Base-by-base conservation (phyloP, 805 yeast genomes). In the Pichia ethanolica region DNA sequence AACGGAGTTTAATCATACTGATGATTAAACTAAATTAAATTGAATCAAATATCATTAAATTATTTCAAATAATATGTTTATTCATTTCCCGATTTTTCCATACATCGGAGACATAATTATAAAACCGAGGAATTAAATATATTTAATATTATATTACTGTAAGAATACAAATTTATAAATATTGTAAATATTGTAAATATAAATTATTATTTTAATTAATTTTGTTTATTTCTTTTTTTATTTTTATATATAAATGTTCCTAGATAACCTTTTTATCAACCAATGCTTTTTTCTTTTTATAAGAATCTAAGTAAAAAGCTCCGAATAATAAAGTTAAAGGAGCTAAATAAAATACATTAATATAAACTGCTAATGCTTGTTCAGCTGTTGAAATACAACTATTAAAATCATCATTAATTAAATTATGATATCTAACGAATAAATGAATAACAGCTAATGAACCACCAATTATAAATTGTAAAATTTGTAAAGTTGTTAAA, bases 391-490 rank as follows among this genome's bases (percentile, higher is more conserved):
- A 64, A 50, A 83, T 74, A 62, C 89, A 83, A 53, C 71, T 63
- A 42, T 68, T 66, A 59, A 70, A 73, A 13, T 55, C 56, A 20
- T 70, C 72, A 35, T 72, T 68, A 30, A 62, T 53, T 12, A 74
- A 66, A 60, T 83, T 83, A 53, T 74, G 73, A 61, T 79, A 81
- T 62, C 72, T 72, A 48, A 83, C 72, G 59, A 83, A 83, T 45
- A 82, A 64, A 61, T 83, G 89, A 51, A 75, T 64, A 39, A 80
- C 65, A n/a, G 87, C 88, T 52, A 82, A 68, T 4, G 81, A 72
- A 28, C 89, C 89, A 27, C 89, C 89, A 45, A 79, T 59, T 9
- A 83, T 70, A 60, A 83, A 83, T 65, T 83, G 89, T 39, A 77
- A 69, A 57, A 83, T 83, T 64, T 83, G 89, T 65, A 83, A 69